Evolutionary conservation across 2,329 filamentous ascomycete species (phyloP).

Genomic region (Beauveria sp.): DNA sequence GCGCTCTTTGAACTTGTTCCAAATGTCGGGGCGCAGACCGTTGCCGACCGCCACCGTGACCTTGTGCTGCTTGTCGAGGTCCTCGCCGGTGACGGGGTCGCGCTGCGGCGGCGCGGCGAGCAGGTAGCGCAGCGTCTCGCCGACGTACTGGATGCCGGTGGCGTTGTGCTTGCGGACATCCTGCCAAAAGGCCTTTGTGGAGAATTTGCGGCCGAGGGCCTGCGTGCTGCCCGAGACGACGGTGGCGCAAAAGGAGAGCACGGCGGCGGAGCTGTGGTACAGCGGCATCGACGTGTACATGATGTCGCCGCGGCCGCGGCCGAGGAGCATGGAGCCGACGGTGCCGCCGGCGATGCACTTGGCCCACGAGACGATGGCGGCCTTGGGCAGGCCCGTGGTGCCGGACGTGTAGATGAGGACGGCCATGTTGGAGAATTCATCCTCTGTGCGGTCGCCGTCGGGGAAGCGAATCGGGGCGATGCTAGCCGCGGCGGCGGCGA

Average conservation of each 20-base stretch:
- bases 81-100: slow-evolving; percentile 56
- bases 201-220: slow-evolving; percentile 70
- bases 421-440: slow-evolving; percentile 49
- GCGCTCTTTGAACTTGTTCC: slow-evolving; percentile 74
- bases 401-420: slow-evolving; percentile 80
- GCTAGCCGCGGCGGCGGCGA: slow-evolving; percentile 46
- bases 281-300: slow-evolving; percentile 84
- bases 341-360: slow-evolving; percentile 50
- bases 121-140: slow-evolving; percentile 79
- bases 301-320: slow-evolving; percentile 54
- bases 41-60: slow-evolving; percentile 78
- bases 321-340: slow-evolving; percentile 49
- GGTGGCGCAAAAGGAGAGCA: slow-evolving; percentile 60
- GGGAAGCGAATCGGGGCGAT: slow-evolving; percentile 48
- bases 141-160: slow-evolving; percentile 79
- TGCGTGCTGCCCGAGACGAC: slow-evolving; percentile 57
- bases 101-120: slow-evolving; percentile 56
- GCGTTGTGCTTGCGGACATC: slow-evolving; percentile 64
- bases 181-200: slow-evolving; percentile 67
- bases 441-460: slow-evolving; percentile 46
- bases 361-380: slow-evolving; percentile 66
- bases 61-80: slow-evolving; percentile 63
- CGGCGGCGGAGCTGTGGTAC: slow-evolving; percentile 72
- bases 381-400: slow-evolving; percentile 77
- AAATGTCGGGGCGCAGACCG: slow-evolving; percentile 76